phyloP scores from a whole-genome alignment of 176 grass and related monocot species.

The Zea mays region Zm-B73-REFERENCE-NAM-5.0 NC_050096.1:63703001-63703500 shows the following conservation, averaged over 20 bases:
- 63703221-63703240: not conserved
- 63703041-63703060: too few relatives aligned
- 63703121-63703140: too few relatives aligned
- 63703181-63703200: not conserved
- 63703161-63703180: not conserved
- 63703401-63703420: constrained; percentile 39
- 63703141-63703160: too few relatives aligned
- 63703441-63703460: constrained; percentile 50
- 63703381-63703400: not conserved
- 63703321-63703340: constrained; percentile 47
- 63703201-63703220: not conserved
- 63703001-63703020: too few relatives aligned
- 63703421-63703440: constrained; percentile 52
- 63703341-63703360: constrained; percentile 35
- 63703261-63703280: constrained; percentile 27
- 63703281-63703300: constrained; percentile 22
- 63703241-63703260: constrained; percentile 9
- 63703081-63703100: too few relatives aligned
- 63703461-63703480: constrained; percentile 60
- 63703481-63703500: constrained; percentile 45
- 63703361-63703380: constrained; percentile 37
- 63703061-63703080: too few relatives aligned
- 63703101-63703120: too few relatives aligned
- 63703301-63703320: constrained; percentile 2
- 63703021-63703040: too few relatives aligned